Conservation (phyloP, 2,329 filamentous ascomycete species). For the Diplodia scrobiculata region DNA sequence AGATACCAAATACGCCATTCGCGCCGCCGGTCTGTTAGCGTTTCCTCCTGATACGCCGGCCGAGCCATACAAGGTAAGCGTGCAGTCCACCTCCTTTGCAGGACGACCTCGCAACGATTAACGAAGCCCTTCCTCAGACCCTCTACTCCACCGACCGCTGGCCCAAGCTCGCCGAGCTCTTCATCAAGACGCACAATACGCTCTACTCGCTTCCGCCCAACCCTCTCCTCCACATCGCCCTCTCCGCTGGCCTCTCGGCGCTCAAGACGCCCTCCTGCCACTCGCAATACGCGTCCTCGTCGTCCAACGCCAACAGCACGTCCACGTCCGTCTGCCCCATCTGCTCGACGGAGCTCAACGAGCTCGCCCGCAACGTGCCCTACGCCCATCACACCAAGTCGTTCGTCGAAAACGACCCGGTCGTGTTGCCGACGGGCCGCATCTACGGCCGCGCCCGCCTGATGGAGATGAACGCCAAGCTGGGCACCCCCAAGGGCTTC, state of each 20-base stretch:
- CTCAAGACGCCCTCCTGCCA: slow-evolving; percentile 96
- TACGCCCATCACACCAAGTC: slow-evolving; percentile 96
- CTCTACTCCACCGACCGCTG: slow-evolving; percentile 76
- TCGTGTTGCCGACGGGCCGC: slow-evolving; percentile 82
- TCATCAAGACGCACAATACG: slow-evolving; percentile 81
- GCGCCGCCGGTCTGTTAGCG: slow-evolving; percentile 79
- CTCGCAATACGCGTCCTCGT: slow-evolving; percentile 62
- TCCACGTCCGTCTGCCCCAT: slow-evolving; percentile 84
- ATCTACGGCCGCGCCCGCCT: slow-evolving; percentile 79
- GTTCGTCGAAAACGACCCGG: slow-evolving; percentile 82
- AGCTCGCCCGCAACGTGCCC: slow-evolving; percentile 81
- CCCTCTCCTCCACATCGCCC: slow-evolving; percentile 84
- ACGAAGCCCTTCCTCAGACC: slow-evolving; percentile 49
- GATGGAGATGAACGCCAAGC: slow-evolving; percentile 75
- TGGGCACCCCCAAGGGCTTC: slow-evolving; percentile 65
- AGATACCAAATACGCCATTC: slow-evolving; percentile 67
- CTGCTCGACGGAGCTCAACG: slow-evolving; percentile 92
- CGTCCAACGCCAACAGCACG: slow-evolving; percentile 58
- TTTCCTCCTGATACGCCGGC: slow-evolving; percentile 64
- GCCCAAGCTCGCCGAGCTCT: slow-evolving; percentile 73
- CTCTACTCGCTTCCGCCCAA: slow-evolving; percentile 79
- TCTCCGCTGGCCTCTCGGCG: slow-evolving; percentile 87
- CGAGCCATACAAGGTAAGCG: slow-evolving; percentile 61
- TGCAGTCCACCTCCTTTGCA: neutral
- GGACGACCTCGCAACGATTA: neutral